Percentiles rank a stretch among this genome's conserved stretches.
Conservation (phyloP, 108 stramenopile genomes). For the Stephanodiscus triporus region DNA sequence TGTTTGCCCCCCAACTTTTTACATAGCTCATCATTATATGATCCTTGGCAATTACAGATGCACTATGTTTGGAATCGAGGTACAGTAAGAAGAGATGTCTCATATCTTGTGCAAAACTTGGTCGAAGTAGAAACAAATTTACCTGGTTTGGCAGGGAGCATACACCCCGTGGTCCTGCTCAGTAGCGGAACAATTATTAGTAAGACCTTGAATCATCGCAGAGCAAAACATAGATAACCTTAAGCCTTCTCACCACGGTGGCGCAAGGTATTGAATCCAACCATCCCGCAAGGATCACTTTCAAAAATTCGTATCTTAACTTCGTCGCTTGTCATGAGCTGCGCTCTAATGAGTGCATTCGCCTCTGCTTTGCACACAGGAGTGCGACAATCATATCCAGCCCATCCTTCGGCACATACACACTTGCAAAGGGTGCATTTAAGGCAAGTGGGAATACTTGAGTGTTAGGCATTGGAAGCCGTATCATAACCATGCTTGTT, state of each 20-base stretch:
- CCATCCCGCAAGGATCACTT: conserved; percentile 79
- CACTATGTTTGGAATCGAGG: conserved; percentile 63
- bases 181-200: background rate
- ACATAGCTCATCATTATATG: conserved; percentile 57
- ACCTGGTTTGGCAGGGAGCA: conserved; percentile 79
- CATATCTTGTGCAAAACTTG: background rate
- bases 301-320: conserved; percentile 75
- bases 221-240: background rate
- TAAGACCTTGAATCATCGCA: background rate
- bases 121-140: background rate
- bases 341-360: conserved; percentile 46
- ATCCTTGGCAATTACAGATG: conserved; percentile 69
- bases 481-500: background rate
- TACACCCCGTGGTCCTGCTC: conserved; percentile 60
- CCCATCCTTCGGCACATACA: conserved; percentile 82
- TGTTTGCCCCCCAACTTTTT: conserved; percentile 35
- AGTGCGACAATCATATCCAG: conserved; percentile 83
- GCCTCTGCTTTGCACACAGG: conserved; percentile 81
- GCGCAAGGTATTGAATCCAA: conserved; percentile 31
- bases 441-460: background rate
- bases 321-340: conserved; percentile 80
- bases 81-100: background rate
- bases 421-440: conserved; percentile 28
- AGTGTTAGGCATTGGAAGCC: background rate
- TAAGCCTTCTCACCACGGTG: conserved; percentile 11